Conservation (phyloP, 768 basidiomycete genomes). For the Lactifluus volemus region DNA sequence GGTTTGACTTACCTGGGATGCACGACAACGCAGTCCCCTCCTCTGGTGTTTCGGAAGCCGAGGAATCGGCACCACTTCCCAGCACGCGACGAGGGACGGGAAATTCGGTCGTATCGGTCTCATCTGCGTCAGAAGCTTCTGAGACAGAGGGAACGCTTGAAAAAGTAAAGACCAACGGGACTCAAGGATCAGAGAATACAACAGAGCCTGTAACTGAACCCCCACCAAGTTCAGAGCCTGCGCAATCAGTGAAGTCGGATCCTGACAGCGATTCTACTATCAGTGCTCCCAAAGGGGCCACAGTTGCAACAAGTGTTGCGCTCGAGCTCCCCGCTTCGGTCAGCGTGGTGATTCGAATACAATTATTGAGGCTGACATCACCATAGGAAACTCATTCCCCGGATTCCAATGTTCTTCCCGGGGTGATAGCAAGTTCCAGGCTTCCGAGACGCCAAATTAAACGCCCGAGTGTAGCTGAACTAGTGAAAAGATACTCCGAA, state of each 20-base stretch:
- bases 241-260: constrained; percentile 39
- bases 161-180: constrained; percentile 20
- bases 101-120: constrained; percentile 43
- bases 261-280: constrained; percentile 83
- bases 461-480: constrained; percentile 69
- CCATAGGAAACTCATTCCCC: background rate
- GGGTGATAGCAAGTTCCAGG: constrained; percentile 37
- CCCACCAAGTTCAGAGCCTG: background rate
- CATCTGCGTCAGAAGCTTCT: constrained; percentile 66
- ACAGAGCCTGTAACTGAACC: background rate
- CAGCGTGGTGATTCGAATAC: background rate
- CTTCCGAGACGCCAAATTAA: constrained; percentile 51
- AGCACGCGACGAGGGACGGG: constrained; percentile 39
- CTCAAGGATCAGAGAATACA: background rate
- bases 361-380: background rate
- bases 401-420: constrained; percentile 12
- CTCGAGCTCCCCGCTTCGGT: constrained; percentile 17
- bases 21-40: constrained; percentile 51
- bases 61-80: constrained; percentile 43
- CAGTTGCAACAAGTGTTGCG: background rate
- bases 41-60: constrained; percentile 64
- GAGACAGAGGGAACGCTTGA: constrained; percentile 44
- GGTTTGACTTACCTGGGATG: constrained; percentile 44
- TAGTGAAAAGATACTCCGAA: constrained; percentile 77
- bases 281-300: constrained; percentile 36